Base-by-base conservation (phyloP, 1,139 yeast species). In the Zygosaccharomyces sapae region DNA sequence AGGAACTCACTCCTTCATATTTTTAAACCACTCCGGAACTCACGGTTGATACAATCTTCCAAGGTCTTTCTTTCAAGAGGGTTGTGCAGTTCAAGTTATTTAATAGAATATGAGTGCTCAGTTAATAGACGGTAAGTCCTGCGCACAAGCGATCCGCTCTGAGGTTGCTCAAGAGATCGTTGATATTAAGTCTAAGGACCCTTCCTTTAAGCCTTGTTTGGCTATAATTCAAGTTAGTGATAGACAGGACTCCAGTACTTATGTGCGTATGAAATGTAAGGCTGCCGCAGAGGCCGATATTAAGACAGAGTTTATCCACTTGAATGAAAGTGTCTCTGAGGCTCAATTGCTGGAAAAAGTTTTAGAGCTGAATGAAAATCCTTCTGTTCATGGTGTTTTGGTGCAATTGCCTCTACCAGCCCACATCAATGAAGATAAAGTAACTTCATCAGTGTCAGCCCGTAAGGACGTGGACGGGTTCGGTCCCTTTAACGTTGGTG, bases 391-490 rank as follows among this genome's bases (percentile, higher is more conserved):
- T 62, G 99, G 98, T 49, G 77, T 94, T 46, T 75, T 92, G 55
- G 87, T 92, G 45, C 98, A 92, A 70, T 76, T 92, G 61, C 98
- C 98, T 3, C 71, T 92, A 48, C 98, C 98, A 20, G 69, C 69
- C 8, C 94, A 86, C 60, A 74, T 92, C 55, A 79, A 87, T 65
- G 97, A 90, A 69, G 76, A 81, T 50, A 76, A 73, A 58, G 75
- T 92, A 57, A 90, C 97, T 44, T 78, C 80, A 55, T 79, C 90
- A 18, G 96, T 92, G 27, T 67, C 74, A 39, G 77, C 89, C 16
- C 77, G 75, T 47, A 92, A 92, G 72, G 99, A 92, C 62, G 97
- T 94, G 42, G 99, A 92, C 65, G 99, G 98, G 1, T 92, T 92
- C 63, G 95, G 94, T 44, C 85, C 95, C 41, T 77, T 69, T 66